Evolutionary conservation across 2,329 filamentous ascomycete species (phyloP).

Genomic region (Malbranchea zuffiana): DNA sequence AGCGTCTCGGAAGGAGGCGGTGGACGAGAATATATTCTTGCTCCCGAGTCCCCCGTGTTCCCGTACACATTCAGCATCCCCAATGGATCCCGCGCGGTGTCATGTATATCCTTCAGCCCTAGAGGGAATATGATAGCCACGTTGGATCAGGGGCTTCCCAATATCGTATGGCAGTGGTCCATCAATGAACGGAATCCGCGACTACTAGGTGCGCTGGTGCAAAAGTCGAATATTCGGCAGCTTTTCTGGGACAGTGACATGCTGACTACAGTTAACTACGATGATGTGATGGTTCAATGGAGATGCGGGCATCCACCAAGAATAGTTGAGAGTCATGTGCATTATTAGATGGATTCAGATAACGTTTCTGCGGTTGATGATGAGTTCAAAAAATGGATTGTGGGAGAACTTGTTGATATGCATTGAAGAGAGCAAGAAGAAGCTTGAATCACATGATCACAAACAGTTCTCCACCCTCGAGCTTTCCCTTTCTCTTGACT

Average conservation of each 20-base stretch:
- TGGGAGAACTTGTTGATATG: too few relatives aligned
- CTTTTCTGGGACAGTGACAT: conserved; percentile 33
- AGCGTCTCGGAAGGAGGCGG: conserved; percentile 26
- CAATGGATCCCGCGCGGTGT: conserved; percentile 26
- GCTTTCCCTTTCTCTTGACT: too few relatives aligned
- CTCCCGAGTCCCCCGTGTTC: conserved; percentile 30
- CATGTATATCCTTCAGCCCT: conserved; percentile 31
- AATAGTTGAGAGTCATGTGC: too few relatives aligned
- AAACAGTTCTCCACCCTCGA: too few relatives aligned
- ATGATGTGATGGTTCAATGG: conserved; percentile 22
- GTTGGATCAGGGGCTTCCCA: conserved; percentile 31
- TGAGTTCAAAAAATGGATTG: too few relatives aligned
- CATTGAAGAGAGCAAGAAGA: too few relatives aligned
- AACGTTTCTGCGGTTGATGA: too few relatives aligned
- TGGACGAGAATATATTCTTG: conserved; percentile 26
- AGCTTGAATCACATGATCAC: too few relatives aligned
- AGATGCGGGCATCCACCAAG: conserved; percentile 12
- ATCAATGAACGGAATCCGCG: conserved; percentile 19
- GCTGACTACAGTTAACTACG: conserved; percentile 30
- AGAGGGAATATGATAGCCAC: conserved; percentile 30
- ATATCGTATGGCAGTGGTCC: conserved; percentile 38
- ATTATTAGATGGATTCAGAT: too few relatives aligned
- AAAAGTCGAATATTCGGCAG: conserved; percentile 33
- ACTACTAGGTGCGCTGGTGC: conserved; percentile 30
- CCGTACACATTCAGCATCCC: conserved; percentile 23